These are phyloP conservation scores for Schizosaccharomyces japonicus DNA, from an alignment of 805 yeast genomes.

Conservation along the genomic window DNA sequence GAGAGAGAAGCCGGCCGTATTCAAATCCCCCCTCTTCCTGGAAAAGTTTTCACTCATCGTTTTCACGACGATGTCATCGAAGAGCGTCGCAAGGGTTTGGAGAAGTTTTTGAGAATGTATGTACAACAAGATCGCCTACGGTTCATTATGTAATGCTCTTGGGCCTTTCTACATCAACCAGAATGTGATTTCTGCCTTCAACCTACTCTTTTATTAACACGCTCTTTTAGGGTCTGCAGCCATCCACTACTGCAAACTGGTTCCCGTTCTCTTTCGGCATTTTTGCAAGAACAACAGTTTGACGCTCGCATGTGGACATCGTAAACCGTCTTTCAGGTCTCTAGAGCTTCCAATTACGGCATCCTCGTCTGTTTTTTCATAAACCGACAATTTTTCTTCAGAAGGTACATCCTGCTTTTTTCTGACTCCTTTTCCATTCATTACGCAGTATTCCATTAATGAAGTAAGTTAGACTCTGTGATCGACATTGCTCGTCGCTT, in stretches of 20 bases:
- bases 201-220: slow-evolving; percentile 1
- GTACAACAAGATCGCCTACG: too few relatives aligned
- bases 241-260: slow-evolving; percentile 87
- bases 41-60: slow-evolving; percentile 56
- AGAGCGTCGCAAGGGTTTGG: slow-evolving; percentile 59
- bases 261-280: slow-evolving; percentile 48
- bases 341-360: too few relatives aligned
- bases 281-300: slow-evolving; percentile 59
- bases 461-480: too few relatives aligned
- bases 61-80: slow-evolving; percentile 69
- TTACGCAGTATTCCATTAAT: too few relatives aligned
- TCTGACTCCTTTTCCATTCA: too few relatives aligned
- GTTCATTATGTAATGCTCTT: neutral
- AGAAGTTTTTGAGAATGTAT: slow-evolving; percentile 36
- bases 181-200: too few relatives aligned
- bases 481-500: too few relatives aligned
- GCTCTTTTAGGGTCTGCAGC: slow-evolving; percentile 41
- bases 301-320: neutral
- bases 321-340: too few relatives aligned
- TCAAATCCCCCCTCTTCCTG: slow-evolving; percentile 69
- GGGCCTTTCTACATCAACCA: too few relatives aligned
- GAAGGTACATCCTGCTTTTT: too few relatives aligned
- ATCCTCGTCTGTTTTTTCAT: too few relatives aligned
- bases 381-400: too few relatives aligned
- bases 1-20: slow-evolving; percentile 60